phyloP scores from a whole-genome alignment of 2,329 filamentous ascomycete genomes.

The Ascochyta pisi region DNA sequence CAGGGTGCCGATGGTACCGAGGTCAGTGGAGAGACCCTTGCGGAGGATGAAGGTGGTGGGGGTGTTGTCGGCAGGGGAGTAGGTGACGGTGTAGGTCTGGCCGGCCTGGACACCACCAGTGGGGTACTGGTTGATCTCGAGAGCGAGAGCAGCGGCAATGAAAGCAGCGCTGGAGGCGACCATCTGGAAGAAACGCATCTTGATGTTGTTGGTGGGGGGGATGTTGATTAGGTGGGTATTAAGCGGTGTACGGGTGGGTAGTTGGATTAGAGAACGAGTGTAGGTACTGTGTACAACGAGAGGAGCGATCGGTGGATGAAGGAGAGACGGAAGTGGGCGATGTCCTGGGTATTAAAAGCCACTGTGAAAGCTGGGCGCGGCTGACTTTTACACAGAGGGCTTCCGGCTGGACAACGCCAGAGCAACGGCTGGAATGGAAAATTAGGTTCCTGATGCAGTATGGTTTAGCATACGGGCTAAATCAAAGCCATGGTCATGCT shows the following conservation, averaged over 20 bases:
- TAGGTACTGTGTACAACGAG: slow-evolving; percentile 27
- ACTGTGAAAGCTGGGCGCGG: slow-evolving; percentile 24
- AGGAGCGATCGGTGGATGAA: slow-evolving; percentile 30
- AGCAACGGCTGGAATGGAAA: slow-evolving; percentile 45
- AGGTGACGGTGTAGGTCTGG: slow-evolving; percentile 57
- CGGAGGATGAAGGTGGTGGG: slow-evolving; percentile 64
- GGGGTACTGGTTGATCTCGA: slow-evolving; percentile 57
- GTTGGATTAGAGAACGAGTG: slow-evolving; percentile 39
- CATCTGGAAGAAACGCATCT: slow-evolving; percentile 60
- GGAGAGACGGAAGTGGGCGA: slow-evolving; percentile 25
- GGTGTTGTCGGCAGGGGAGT: slow-evolving; percentile 52
- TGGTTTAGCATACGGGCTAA: slow-evolving; percentile 29
- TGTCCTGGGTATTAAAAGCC: slow-evolving; percentile 19
- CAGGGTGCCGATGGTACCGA: slow-evolving; percentile 58
- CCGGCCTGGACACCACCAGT: slow-evolving; percentile 58
- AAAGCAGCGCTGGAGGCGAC: slow-evolving; percentile 54
- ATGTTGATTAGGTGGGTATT: slow-evolving; percentile 28
- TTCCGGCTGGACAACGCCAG: slow-evolving; percentile 34
- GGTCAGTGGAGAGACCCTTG: slow-evolving; percentile 58
- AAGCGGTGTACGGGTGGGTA: slow-evolving; percentile 22
- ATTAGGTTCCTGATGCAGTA: slow-evolving; percentile 32
- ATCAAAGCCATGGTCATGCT: slow-evolving; percentile 26
- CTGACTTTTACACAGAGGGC: slow-evolving; percentile 29
- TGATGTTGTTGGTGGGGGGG: slow-evolving; percentile 30
- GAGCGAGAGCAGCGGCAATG: slow-evolving; percentile 53